Base-by-base conservation (phyloP, 176 grass and related monocot species). In the Paspalum notatum region DNA sequence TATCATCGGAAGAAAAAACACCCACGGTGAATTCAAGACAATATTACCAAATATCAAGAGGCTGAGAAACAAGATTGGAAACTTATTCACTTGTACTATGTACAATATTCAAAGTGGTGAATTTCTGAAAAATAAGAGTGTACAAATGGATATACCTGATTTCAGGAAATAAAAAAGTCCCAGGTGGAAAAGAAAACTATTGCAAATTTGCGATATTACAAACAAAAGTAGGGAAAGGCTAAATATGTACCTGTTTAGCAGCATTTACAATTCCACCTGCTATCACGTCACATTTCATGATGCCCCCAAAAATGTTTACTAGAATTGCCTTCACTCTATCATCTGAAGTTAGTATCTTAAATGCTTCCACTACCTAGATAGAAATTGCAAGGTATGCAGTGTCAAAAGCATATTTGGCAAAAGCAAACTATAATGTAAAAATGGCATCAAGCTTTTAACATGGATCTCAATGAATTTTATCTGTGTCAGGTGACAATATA, bases 281-380 rank as follows among this genome's bases (percentile, higher is more conserved):
- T 78, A 99, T 99, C 51, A 96, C 85, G 57, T 99, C 97, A 83
- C 97, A 99, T 79, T 99, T 99, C 97, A 99, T 91, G 69, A 96
- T 99, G 58, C 97, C 97, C 39, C 93, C 97, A 93, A 99, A 99
- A 84, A 99, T 99, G 82, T 99, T 96, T 54, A 99, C 97, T 65
- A 99, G 77, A 91, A 99, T 99, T 75, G 97, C 97, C 89, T 99
- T 99, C 63, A 99, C 97, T 90, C 91, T 96, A 72, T 99, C 91
- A 80, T 96, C 97, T 71, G 97, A 93, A 75, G 97, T 99, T 82
- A 99, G 82, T 80, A 99, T 96, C 78, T 99, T 99, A 76, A 99
- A 99, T 74, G 97, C 97, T 87, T 99, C 97, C 62, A 99, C 97
- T 80, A 99, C 97, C 97, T 96, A 78, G 79, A 77, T 11, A 88